phyloP scores from a whole-genome alignment of 202 grass and related monocot genomes.

The Digitaria exilis region DNA sequence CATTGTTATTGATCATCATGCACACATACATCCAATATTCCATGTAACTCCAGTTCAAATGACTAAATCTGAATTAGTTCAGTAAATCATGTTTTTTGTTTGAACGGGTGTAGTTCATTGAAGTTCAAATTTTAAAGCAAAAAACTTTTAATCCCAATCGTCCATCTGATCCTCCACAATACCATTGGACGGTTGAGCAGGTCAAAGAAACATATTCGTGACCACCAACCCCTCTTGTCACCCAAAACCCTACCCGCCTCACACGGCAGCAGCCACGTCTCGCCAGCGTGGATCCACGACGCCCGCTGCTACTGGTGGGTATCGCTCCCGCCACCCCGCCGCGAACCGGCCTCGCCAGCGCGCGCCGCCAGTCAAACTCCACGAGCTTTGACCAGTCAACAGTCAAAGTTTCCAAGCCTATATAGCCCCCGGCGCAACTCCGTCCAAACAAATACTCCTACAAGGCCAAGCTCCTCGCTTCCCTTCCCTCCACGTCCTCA shows the following conservation, averaged over 20 bases:
- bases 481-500: neutral
- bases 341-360: neutral
- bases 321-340: neutral
- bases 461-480: neutral
- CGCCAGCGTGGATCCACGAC: neutral
- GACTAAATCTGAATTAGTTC: neutral
- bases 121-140: neutral
- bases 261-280: neutral
- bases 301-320: conserved; percentile 24
- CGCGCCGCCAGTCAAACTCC: conserved; percentile 78
- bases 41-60: neutral
- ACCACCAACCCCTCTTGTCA: conserved; percentile 31
- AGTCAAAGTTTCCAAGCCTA: conserved; percentile 80
- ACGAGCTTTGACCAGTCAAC: conserved; percentile 90
- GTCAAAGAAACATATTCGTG: conserved; percentile 59
- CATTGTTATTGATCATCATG: neutral
- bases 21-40: neutral
- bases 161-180: neutral
- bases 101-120: no score
- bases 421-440: conserved; percentile 31
- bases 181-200: conserved; percentile 42
- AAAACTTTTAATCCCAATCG: neutral
- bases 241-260: conserved; percentile 32
- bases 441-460: conserved; percentile 41
- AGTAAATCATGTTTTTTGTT: neutral